phyloP scores from a whole-genome alignment of 768 basidiomycete species.

The Postia placenta region DNA sequence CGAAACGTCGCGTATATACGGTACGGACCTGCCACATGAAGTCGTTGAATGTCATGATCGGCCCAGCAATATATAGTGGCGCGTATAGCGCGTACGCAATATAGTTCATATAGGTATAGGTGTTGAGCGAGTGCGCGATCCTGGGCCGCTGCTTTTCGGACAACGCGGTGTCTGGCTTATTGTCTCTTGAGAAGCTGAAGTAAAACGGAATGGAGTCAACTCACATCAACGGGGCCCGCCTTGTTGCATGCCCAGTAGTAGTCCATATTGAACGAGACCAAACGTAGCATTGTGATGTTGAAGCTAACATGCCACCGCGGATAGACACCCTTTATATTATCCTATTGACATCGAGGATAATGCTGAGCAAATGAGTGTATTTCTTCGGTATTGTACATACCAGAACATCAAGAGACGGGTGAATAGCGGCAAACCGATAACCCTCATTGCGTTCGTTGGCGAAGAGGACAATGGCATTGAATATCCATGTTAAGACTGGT shows the following conservation, averaged over 20 bases:
- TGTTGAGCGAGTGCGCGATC: constrained; percentile 44
- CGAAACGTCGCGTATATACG: not conserved
- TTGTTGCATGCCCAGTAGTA: constrained; percentile 73
- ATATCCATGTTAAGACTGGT: constrained; percentile 65
- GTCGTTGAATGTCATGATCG: constrained; percentile 94
- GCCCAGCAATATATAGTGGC: constrained; percentile 92
- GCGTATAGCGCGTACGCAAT: constrained; percentile 86
- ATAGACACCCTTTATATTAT: constrained; percentile 65
- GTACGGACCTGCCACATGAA: constrained; percentile 83
- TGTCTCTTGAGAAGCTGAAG: not conserved
- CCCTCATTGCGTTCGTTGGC: constrained; percentile 71
- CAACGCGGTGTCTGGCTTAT: constrained; percentile 26
- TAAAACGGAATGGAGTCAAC: constrained; percentile 10
- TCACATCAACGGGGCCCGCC: constrained; percentile 36
- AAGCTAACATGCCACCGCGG: constrained; percentile 92
- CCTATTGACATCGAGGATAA: constrained; percentile 32
- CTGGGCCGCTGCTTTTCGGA: constrained; percentile 57
- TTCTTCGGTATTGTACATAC: constrained; percentile 35
- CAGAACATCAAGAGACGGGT: constrained; percentile 48
- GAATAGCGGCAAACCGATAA: constrained; percentile 57
- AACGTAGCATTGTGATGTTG: constrained; percentile 93
- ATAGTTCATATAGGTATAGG: constrained; percentile 70
- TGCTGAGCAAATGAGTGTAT: not conserved
- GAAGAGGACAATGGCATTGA: constrained; percentile 71
- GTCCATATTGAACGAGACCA: constrained; percentile 92